Evolutionary conservation across 306 rosid species (phyloP).

Genomic region (Heteromeles arbutifolia): DNA sequence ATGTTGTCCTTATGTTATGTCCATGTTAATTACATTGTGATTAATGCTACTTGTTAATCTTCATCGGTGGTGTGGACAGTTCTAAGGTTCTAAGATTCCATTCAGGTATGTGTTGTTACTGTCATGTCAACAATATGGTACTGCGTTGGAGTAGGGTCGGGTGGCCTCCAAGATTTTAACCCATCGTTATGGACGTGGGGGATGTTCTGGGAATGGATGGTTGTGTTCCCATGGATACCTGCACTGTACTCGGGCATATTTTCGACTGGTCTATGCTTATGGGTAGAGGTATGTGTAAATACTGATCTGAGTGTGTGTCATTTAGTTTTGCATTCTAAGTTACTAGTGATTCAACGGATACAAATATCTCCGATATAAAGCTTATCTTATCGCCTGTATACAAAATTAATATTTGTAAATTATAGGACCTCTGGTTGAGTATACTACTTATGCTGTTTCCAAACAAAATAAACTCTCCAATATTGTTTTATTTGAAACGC

Average conservation of each 20-base stretch:
- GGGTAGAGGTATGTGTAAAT: slow-evolving; percentile 54
- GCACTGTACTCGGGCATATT: slow-evolving; percentile 70
- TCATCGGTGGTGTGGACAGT: slow-evolving; percentile 4
- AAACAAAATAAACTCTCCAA: not conserved
- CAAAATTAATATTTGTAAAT: not conserved
- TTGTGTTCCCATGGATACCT: slow-evolving; percentile 75
- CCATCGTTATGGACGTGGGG: slow-evolving; percentile 48
- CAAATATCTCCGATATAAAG: not conserved
- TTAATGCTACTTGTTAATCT: not conserved
- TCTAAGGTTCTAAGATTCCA: slow-evolving; percentile 2
- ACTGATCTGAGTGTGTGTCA: not conserved
- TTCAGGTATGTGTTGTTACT: slow-evolving; percentile 56
- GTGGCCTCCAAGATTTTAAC: slow-evolving; percentile 28
- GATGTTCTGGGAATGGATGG: slow-evolving; percentile 41
- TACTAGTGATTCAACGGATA: not conserved
- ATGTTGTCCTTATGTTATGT: slow-evolving; percentile 2
- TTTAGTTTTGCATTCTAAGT: not conserved
- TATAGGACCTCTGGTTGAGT: not conserved
- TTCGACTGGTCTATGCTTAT: slow-evolving; percentile 67
- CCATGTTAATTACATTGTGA: not conserved
- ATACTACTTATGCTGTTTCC: not conserved
- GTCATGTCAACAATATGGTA: slow-evolving; percentile 54
- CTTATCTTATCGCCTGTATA: not conserved
- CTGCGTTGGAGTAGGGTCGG: slow-evolving; percentile 36
- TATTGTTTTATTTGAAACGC: not conserved